These are phyloP conservation scores for Serendipita vermifera DNA, from an alignment of 768 basidiomycete genomes.

Conservation along the genomic window DNA sequence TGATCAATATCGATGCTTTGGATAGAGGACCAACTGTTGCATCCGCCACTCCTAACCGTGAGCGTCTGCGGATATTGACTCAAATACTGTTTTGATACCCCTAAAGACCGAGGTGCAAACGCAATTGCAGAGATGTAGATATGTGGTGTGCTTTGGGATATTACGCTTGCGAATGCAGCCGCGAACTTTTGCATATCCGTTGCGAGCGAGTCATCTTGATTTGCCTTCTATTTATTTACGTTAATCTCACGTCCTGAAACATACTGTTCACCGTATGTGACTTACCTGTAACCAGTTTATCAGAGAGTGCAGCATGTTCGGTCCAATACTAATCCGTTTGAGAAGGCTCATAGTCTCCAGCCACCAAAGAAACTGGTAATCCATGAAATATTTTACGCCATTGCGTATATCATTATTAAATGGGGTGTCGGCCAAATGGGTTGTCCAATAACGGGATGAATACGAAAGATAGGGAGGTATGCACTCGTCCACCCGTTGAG, in stretches of 20 bases:
- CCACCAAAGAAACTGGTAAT: not conserved
- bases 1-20: not conserved
- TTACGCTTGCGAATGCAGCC: not conserved
- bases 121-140: not conserved
- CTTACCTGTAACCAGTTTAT: not conserved
- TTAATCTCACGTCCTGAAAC: too few relatives aligned
- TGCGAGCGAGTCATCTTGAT: not conserved
- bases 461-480: not conserved
- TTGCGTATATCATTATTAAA: not conserved
- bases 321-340: not conserved
- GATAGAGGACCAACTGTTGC: not conserved
- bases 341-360: not conserved
- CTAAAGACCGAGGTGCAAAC: not conserved
- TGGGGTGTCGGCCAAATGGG: not conserved
- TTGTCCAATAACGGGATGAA: not conserved
- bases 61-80: not conserved
- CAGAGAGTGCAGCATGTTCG: not conserved
- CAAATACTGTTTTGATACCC: not conserved
- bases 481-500: not conserved
- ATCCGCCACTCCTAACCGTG: not conserved
- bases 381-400: not conserved
- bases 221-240: too few relatives aligned
- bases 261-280: not conserved
- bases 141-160: not conserved
- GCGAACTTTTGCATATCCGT: not conserved